phyloP scores from a whole-genome alignment of 2,329 filamentous ascomycete genomes.

The Elsinoe necatrix region DNA sequence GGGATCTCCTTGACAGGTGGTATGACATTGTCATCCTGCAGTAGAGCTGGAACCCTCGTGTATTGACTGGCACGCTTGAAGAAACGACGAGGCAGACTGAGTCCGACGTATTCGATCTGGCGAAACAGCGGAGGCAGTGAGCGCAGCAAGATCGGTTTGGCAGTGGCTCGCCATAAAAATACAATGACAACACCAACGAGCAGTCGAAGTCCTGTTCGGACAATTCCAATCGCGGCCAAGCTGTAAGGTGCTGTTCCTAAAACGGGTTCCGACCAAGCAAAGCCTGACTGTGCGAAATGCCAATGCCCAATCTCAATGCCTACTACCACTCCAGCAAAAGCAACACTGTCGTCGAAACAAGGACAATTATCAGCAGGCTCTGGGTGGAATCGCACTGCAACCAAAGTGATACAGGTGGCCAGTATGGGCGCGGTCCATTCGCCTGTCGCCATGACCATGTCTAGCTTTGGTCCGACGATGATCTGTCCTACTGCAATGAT shows the following conservation, averaged over 20 bases:
- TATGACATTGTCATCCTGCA: conserved; percentile 78
- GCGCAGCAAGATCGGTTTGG: conserved; percentile 75
- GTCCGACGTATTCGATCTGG: conserved; percentile 67
- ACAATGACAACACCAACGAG: conserved; percentile 73
- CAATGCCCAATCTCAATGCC: conserved; percentile 75
- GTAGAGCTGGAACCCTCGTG: conserved; percentile 64
- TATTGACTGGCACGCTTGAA: conserved; percentile 82
- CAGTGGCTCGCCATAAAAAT: conserved; percentile 81
- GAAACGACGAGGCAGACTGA: conserved; percentile 78
- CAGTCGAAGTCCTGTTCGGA: conserved; percentile 57
- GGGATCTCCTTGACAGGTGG: conserved; percentile 84
- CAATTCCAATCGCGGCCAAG: conserved; percentile 57
- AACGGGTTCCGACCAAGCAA: conserved; percentile 45
- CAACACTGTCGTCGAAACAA: conserved; percentile 92
- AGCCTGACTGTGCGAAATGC: conserved; percentile 60
- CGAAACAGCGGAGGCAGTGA: conserved; percentile 80
- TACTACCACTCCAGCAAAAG: conserved; percentile 83
- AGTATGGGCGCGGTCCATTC: conserved; percentile 57
- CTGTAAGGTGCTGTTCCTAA: conserved; percentile 57
- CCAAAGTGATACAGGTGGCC: conserved; percentile 57
- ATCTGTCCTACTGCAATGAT: conserved; percentile 51
- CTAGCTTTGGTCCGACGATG: conserved; percentile 50
- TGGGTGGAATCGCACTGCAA: conserved; percentile 80
- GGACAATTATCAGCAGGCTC: conserved; percentile 96
- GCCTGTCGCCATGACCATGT: conserved; percentile 60